Conservation (phyloP, 495 filamentous ascomycete species). For the Tuber melanosporum region DNA sequence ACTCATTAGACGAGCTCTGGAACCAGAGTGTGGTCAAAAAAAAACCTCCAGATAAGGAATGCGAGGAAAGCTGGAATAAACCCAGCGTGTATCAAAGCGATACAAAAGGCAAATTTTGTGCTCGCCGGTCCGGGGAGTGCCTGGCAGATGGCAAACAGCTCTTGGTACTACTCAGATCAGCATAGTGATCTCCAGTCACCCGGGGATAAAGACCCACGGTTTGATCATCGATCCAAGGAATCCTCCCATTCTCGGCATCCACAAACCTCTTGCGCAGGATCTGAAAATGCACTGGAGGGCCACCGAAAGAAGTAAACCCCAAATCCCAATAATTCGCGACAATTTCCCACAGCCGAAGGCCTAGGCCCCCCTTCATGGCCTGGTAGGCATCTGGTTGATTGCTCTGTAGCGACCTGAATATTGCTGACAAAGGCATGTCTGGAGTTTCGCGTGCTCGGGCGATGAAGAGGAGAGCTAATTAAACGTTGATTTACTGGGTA, state of each 20-base stretch:
- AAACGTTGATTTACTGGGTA: neutral
- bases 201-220: constrained; percentile 46
- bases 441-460: neutral
- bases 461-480: neutral
- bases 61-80: constrained; percentile 56
- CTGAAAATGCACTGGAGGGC: constrained; percentile 56
- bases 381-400: constrained; percentile 17
- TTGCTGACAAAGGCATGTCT: constrained; percentile 22
- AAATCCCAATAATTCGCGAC: constrained; percentile 50
- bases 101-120: constrained; percentile 75
- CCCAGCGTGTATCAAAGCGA: constrained; percentile 61
- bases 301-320: constrained; percentile 58
- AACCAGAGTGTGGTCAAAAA: neutral
- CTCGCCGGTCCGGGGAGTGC: constrained; percentile 67
- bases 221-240: constrained; percentile 68
- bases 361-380: constrained; percentile 17
- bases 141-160: constrained; percentile 74
- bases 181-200: neutral
- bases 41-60: constrained; percentile 65
- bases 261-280: constrained; percentile 63
- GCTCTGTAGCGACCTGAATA: constrained; percentile 17
- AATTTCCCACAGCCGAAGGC: constrained; percentile 18
- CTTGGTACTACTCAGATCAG: constrained; percentile 58
- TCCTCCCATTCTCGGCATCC: constrained; percentile 40
- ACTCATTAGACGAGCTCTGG: neutral